phyloP scores from a whole-genome alignment of 2,329 filamentous ascomycete genomes.

The Nemania bipapillata region DNA sequence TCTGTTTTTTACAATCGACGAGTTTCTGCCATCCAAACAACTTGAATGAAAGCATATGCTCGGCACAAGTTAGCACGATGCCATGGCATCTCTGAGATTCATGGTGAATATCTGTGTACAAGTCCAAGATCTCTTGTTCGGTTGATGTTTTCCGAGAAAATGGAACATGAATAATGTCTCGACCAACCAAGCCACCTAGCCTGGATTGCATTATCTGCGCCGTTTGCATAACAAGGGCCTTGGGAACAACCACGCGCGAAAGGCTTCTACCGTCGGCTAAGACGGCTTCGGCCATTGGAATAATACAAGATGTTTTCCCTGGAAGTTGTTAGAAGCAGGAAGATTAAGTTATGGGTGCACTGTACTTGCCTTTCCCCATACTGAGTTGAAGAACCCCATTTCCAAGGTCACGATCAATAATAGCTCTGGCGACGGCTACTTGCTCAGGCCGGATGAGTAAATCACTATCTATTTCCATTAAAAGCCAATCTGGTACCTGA shows the following conservation, averaged over 20 bases:
- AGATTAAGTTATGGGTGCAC: not conserved
- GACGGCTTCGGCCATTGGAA: constrained; percentile 62
- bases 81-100: constrained; percentile 58
- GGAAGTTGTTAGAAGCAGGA: constrained; percentile 18
- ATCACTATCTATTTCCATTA: constrained; percentile 74
- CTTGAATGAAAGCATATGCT: constrained; percentile 72
- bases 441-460: constrained; percentile 72
- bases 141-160: constrained; percentile 66
- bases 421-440: constrained; percentile 70
- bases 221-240: constrained; percentile 67
- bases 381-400: constrained; percentile 75
- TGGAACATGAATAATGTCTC: constrained; percentile 65
- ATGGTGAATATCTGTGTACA: constrained; percentile 56
- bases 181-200: constrained; percentile 65
- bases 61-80: constrained; percentile 69
- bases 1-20: constrained; percentile 56
- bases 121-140: constrained; percentile 41
- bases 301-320: constrained; percentile 70
- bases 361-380: constrained; percentile 65
- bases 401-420: constrained; percentile 63
- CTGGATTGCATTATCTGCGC: constrained; percentile 66
- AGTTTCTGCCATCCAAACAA: constrained; percentile 69
- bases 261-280: constrained; percentile 61
- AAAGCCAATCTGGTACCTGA: constrained; percentile 69
- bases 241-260: constrained; percentile 66